Evolutionary conservation across 768 basidiomycete species (phyloP).

Genomic region (Termitomyces eurrhizus): DNA sequence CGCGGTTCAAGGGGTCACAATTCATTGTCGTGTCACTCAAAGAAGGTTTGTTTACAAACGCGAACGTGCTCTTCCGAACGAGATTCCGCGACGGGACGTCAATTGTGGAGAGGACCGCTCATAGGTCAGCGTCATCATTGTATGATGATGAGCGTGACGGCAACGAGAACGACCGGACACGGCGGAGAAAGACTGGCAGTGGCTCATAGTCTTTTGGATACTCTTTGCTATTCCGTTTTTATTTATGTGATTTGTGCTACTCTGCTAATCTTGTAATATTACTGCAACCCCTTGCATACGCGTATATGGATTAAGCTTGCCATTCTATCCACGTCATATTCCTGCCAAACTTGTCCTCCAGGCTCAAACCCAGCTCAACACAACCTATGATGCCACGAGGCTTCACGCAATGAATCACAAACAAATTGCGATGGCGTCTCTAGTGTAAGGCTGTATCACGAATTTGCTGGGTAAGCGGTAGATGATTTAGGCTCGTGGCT

Average conservation of each 20-base stretch:
- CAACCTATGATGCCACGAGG: not conserved
- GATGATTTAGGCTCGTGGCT: not conserved
- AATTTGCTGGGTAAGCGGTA: not conserved
- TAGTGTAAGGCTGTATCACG: not conserved
- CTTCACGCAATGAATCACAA: not conserved
- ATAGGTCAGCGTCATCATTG: slow-evolving; percentile 53
- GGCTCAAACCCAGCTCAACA: not conserved
- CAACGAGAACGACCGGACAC: slow-evolving; percentile 25
- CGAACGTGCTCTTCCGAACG: slow-evolving; percentile 92
- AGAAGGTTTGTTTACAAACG: slow-evolving; percentile 96
- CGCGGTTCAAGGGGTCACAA: slow-evolving; percentile 95
- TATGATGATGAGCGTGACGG: slow-evolving; percentile 28
- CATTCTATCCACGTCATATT: not conserved
- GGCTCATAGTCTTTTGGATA: slow-evolving; percentile 8
- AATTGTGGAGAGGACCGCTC: slow-evolving; percentile 77
- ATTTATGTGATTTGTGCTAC: slow-evolving; percentile 10
- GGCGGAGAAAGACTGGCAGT: slow-evolving; percentile 28
- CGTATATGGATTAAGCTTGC: not conserved
- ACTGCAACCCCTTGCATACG: slow-evolving; percentile 10
- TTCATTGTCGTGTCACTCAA: slow-evolving; percentile 98
- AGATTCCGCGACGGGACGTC: slow-evolving; percentile 93
- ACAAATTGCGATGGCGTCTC: too few relatives aligned
- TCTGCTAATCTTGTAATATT: slow-evolving; percentile 22
- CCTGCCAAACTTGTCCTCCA: not conserved
- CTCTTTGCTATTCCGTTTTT: slow-evolving; percentile 5